phyloP scores from a whole-genome alignment of 306 rosid species.

The Cicer judaicum region DNA sequence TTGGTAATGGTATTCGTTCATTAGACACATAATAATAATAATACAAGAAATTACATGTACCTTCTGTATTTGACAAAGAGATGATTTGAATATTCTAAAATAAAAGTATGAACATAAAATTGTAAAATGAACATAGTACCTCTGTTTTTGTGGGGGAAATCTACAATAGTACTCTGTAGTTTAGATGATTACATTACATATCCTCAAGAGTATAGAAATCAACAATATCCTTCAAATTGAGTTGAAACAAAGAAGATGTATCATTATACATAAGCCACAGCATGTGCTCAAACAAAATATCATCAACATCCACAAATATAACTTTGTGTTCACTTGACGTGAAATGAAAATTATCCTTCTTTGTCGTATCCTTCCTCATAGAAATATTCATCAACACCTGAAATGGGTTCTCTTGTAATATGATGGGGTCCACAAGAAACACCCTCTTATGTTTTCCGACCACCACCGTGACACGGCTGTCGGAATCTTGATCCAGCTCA shows the following conservation, averaged over 20 bases:
- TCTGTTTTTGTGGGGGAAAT: not conserved
- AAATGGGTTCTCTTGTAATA: constrained; percentile 77
- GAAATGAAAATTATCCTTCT: constrained; percentile 22
- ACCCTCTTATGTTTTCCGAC: constrained; percentile 85
- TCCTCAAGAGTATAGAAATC: constrained; percentile 81
- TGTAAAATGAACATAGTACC: constrained; percentile 45
- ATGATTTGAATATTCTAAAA: not conserved
- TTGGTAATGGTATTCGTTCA: not conserved
- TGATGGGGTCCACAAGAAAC: constrained; percentile 78
- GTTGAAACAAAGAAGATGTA: constrained; percentile 70
- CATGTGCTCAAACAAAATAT: constrained; percentile 93
- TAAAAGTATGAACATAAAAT: constrained; percentile 13
- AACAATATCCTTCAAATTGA: constrained; percentile 78
- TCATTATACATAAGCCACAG: constrained; percentile 87
- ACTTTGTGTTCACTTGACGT: constrained; percentile 31
- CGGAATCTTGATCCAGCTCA: constrained; percentile 42
- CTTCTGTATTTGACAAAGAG: not conserved
- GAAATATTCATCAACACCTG: constrained; percentile 63
- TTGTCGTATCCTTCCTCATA: constrained; percentile 45
- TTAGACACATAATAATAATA: constrained; percentile 4
- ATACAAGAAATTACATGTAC: not conserved
- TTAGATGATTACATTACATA: constrained; percentile 31
- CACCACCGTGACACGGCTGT: constrained; percentile 68
- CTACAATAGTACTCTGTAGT: too few species aligned
- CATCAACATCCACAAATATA: constrained; percentile 80